These are phyloP conservation scores for Amauroascus verrucosus DNA, from an alignment of 2,329 filamentous ascomycete species.

Conservation along the genomic window DNA sequence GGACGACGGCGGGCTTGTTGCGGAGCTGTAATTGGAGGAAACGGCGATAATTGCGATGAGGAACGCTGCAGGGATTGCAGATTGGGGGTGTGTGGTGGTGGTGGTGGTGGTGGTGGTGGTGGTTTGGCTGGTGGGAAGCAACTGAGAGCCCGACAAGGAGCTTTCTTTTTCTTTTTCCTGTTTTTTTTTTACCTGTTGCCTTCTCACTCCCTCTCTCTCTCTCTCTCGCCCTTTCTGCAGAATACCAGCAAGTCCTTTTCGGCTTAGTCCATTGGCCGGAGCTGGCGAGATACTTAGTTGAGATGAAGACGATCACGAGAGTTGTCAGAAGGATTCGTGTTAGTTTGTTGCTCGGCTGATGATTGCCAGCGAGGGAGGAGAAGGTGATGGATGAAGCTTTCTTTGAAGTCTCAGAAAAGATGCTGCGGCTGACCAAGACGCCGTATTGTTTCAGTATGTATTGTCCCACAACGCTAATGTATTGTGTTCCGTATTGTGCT, in stretches of 20 bases:
- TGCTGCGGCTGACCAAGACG: no score
- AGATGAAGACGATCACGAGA: background rate
- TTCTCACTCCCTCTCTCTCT: background rate
- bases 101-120: no score
- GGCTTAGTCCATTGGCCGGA: background rate
- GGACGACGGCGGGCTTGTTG: background rate
- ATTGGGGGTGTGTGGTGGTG: background rate
- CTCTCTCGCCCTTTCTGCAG: background rate
- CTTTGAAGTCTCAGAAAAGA: no score
- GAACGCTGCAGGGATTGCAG: constrained; percentile 8
- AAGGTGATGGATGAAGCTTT: background rate
- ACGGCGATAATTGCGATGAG: constrained; percentile 10
- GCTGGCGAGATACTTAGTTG: background rate
- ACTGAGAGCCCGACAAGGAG: constrained; percentile 4
- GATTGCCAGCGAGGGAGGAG: background rate
- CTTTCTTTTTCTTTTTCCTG: background rate
- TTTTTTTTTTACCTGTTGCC: no score
- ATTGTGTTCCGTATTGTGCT: no score
- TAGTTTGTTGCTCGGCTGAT: no score
- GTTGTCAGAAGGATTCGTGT: no score
- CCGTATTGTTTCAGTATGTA: background rate
- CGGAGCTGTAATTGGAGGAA: constrained; percentile 12
- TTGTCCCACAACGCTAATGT: background rate
- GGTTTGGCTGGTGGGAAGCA: background rate
- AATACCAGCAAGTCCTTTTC: no score